Evolutionary conservation across 345 rosid species (phyloP).

Genomic region (Leavenworthia alabamica): DNA sequence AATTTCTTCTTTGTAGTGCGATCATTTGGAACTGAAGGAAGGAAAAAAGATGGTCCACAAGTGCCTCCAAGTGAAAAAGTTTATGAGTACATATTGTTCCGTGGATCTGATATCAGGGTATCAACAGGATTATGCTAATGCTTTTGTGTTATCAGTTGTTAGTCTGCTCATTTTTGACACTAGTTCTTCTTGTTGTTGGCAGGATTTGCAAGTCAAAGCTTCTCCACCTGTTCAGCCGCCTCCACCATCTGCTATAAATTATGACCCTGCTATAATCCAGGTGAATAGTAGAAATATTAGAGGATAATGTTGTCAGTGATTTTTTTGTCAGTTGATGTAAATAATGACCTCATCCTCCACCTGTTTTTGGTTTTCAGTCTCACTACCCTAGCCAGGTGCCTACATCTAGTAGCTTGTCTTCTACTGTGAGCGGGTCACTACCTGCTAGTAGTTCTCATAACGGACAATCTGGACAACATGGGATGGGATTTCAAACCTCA

Average conservation of each 20-base stretch:
- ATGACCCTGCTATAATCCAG: conserved; percentile 96
- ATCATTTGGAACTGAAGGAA: conserved; percentile 72
- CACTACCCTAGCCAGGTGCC: conserved; percentile 67
- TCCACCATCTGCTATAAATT: conserved; percentile 55
- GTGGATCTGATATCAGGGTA: conserved; percentile 70
- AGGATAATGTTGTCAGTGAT: not conserved
- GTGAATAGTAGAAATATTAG: conserved; percentile 25
- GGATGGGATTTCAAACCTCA: conserved; percentile 58
- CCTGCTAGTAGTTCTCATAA: conserved; percentile 50
- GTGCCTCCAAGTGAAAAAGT: conserved; percentile 54
- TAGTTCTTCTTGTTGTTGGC: conserved; percentile 14
- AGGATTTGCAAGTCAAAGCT: conserved; percentile 95
- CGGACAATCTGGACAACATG: conserved; percentile 48
- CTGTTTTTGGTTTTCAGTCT: conserved; percentile 48
- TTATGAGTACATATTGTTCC: conserved; percentile 60
- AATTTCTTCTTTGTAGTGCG: conserved; percentile 35
- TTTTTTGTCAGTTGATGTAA: not conserved
- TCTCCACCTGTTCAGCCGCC: conserved; percentile 76
- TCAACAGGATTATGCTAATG: not conserved
- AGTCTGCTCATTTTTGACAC: not conserved
- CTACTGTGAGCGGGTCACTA: conserved; percentile 47
- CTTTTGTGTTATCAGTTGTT: not conserved
- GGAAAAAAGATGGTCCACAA: conserved; percentile 63
- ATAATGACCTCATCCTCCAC: not conserved
- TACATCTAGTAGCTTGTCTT: conserved; percentile 52